phyloP scores from a whole-genome alignment of 1,284 basidiomycete genomes.

The Agaricales sp. region DNA sequence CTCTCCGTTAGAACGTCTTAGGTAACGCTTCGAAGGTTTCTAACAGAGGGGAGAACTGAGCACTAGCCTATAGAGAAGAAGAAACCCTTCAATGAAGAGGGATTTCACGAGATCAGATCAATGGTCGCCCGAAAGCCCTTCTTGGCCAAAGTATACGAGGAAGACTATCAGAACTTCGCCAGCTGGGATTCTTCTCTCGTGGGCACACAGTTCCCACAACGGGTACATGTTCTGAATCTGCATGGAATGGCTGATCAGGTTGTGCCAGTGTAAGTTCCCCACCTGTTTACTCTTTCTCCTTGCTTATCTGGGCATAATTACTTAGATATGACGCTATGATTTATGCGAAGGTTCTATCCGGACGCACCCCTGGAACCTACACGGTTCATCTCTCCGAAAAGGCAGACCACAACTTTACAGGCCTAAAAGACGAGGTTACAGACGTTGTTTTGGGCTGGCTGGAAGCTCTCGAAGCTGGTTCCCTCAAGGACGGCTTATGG shows the following conservation, averaged over 20 bases:
- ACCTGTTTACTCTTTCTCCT: conserved; percentile 5
- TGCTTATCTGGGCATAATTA: conserved; percentile 6
- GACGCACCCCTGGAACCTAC: conserved; percentile 52
- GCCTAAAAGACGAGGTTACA: conserved; percentile 51
- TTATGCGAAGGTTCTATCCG: conserved; percentile 50
- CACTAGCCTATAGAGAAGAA: conserved; percentile 30
- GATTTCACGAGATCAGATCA: conserved; percentile 47
- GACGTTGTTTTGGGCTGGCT: conserved; percentile 56
- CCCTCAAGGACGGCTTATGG: conserved; percentile 48
- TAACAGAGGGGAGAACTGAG: too few relatives aligned
- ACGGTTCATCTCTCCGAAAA: conserved; percentile 54
- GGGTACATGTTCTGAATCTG: conserved; percentile 52
- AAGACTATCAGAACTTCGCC: conserved; percentile 48
- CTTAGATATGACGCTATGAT: conserved; percentile 60
- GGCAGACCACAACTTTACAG: conserved; percentile 67
- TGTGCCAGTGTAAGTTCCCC: conserved; percentile 51
- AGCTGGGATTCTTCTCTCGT: conserved; percentile 53
- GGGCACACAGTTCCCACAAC: conserved; percentile 50
- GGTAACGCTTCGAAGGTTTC: too few relatives aligned
- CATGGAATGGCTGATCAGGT: conserved; percentile 56
- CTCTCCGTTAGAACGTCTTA: neutral
- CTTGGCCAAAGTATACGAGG: conserved; percentile 38
- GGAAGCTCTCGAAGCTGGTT: conserved; percentile 27
- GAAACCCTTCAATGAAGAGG: conserved; percentile 38
- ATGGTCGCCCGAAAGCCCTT: conserved; percentile 51